phyloP scores from a whole-genome alignment of 108 stramenopile species.

The Bacterosira constricta region DNA sequence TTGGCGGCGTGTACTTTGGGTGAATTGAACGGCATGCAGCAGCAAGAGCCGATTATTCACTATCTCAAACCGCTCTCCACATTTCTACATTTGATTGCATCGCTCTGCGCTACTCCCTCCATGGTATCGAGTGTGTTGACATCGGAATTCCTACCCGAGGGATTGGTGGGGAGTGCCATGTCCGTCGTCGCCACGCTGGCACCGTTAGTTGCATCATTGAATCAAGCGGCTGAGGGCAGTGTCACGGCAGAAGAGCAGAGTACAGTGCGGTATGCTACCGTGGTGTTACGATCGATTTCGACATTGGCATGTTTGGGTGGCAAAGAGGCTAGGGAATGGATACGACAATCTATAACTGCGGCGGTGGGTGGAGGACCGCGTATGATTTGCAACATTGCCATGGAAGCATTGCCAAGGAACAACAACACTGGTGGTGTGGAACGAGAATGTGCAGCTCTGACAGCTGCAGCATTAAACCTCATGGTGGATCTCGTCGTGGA shows the following conservation, averaged over 20 bases:
- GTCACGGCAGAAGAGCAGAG: constrained; percentile 29
- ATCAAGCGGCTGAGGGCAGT: constrained; percentile 7
- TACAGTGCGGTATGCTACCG: constrained; percentile 19
- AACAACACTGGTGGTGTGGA: constrained; percentile 5
- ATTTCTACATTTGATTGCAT: constrained; percentile 39
- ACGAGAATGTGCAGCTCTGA: constrained; percentile 20
- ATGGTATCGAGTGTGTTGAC: constrained; percentile 23
- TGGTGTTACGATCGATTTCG: constrained; percentile 35
- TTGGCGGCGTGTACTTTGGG: constrained; percentile 44
- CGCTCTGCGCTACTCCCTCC: constrained; percentile 34
- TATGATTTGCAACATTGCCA: constrained; percentile 33
- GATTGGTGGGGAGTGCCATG: constrained; percentile 27
- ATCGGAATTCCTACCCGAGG: constrained; percentile 39
- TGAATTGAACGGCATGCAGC: constrained; percentile 14
- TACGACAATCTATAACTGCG: constrained; percentile 12
- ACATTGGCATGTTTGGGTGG: constrained; percentile 38
- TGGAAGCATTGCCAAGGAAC: constrained; percentile 4
- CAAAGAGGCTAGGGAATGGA: constrained; percentile 23
- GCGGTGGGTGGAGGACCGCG: constrained; percentile 10
- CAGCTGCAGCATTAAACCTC: constrained; percentile 24
- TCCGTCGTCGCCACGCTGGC: constrained; percentile 27
- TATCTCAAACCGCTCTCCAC: constrained; percentile 36
- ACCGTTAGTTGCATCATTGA: constrained; percentile 29
- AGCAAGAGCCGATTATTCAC: constrained; percentile 16
- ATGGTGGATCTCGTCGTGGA: constrained; percentile 29